Conservation (phyloP, 2,329 filamentous ascomycete genomes). For the Aspergillus carbonarius region DNA sequence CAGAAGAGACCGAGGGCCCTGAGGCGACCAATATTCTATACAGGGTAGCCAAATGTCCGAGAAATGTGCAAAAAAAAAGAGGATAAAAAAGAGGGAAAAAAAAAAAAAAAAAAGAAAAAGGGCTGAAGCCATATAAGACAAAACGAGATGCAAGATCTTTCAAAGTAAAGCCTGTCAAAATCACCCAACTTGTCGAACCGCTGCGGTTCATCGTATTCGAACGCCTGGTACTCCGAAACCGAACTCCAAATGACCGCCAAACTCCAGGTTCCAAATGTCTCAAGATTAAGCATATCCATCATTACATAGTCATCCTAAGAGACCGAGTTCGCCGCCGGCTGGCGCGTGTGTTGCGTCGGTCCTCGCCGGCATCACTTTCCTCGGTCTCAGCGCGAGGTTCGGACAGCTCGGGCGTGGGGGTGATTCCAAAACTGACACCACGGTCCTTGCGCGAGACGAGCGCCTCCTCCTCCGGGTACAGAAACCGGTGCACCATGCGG, state of each 20-base stretch:
- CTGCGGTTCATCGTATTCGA: not conserved
- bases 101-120: too few species aligned
- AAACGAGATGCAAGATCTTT: not conserved
- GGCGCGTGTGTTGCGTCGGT: conserved; percentile 36
- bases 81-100: not conserved
- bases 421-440: conserved; percentile 37
- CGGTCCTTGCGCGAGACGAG: conserved; percentile 38
- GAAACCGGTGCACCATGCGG: conserved; percentile 80
- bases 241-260: conserved; percentile 10
- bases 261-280: conserved; percentile 11
- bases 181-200: not conserved
- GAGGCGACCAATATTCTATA: not conserved
- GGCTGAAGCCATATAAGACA: not conserved
- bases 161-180: not conserved
- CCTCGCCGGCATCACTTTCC: conserved; percentile 35
- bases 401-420: conserved; percentile 39
- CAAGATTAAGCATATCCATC: conserved; percentile 7
- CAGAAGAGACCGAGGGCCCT: not conserved
- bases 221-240: not conserved
- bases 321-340: conserved; percentile 34
- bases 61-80: not conserved
- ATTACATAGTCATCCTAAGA: conserved; percentile 39
- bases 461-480: conserved; percentile 68
- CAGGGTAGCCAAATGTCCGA: not conserved
- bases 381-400: conserved; percentile 41